Evolutionary conservation across 2,329 filamentous ascomycete genomes (phyloP).

Genomic region (Sordariomycetes sp.): DNA sequence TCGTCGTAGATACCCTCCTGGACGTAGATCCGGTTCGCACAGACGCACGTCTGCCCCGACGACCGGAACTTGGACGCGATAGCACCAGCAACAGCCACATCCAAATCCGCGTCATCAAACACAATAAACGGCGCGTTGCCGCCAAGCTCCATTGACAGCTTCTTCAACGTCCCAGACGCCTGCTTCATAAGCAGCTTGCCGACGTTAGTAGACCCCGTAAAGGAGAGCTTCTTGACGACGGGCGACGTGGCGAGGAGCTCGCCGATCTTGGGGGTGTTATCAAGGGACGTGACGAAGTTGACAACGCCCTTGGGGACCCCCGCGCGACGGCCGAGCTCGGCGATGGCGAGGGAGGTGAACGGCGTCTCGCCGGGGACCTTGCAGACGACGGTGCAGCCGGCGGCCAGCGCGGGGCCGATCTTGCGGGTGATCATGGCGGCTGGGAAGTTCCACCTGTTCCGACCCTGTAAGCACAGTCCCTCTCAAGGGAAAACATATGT

Average conservation of each 20-base stretch:
- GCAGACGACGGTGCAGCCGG: conserved; percentile 65
- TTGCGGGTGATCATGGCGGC: conserved; percentile 36
- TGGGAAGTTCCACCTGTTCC: conserved; percentile 39
- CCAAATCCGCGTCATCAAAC: conserved; percentile 60
- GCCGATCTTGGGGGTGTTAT: conserved; percentile 69
- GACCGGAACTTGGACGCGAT: conserved; percentile 59
- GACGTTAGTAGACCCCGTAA: conserved; percentile 46
- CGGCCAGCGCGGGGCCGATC: conserved; percentile 43
- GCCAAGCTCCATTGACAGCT: conserved; percentile 60
- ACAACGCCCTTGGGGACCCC: conserved; percentile 80
- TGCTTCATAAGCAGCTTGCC: conserved; percentile 52
- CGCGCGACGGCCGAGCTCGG: conserved; percentile 70
- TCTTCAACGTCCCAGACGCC: conserved; percentile 55
- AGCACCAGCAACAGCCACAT: conserved; percentile 51
- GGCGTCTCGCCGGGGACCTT: conserved; percentile 87
- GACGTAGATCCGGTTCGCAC: conserved; percentile 46
- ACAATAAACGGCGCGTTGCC: conserved; percentile 68
- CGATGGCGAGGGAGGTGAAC: conserved; percentile 72
- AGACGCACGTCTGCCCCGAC: conserved; percentile 61
- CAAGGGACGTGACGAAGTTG: conserved; percentile 66
- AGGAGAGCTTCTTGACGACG: conserved; percentile 54
- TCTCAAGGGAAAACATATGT: background rate
- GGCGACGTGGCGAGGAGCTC: conserved; percentile 28
- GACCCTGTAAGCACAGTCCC: background rate
- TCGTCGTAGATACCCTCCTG: conserved; percentile 45